phyloP scores from a whole-genome alignment of 768 basidiomycete species.

The Lactifluus rugatus region DNA sequence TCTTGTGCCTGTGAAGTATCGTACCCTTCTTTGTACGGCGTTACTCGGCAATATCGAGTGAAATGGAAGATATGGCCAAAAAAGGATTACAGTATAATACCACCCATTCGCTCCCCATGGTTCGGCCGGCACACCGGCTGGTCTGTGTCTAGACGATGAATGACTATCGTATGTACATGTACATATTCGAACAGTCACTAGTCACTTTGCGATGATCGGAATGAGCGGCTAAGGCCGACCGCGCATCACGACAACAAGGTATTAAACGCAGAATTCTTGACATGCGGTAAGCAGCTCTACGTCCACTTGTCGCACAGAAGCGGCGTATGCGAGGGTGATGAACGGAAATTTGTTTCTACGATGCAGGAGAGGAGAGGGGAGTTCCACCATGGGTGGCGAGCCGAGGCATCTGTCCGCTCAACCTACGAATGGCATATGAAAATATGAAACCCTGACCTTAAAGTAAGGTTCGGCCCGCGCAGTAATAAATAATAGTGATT shows the following conservation, averaged over 20 bases:
- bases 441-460: conserved; percentile 11
- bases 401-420: background rate
- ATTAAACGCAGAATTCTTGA: background rate
- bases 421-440: background rate
- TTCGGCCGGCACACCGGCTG: background rate
- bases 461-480: conserved; percentile 5
- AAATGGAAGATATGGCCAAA: conserved; percentile 4
- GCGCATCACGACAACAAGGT: background rate
- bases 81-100: no score
- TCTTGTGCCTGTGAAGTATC: background rate
- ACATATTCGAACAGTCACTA: no score
- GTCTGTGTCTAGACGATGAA: background rate
- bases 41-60: background rate
- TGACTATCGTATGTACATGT: background rate
- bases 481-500: background rate
- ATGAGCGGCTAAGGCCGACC: background rate
- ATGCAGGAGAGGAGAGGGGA: background rate
- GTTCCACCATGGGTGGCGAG: background rate
- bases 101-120: background rate
- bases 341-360: background rate
- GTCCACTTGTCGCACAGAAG: background rate
- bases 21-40: conserved; percentile 6
- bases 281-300: background rate
- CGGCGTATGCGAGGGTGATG: background rate
- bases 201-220: conserved; percentile 9